A percentile compares a stretch with the other conserved stretches of the same genome.
These are phyloP conservation scores for Coleophoma crateriformis DNA, from an alignment of 2,329 filamentous ascomycete species.

Conservation along the genomic window DNA sequence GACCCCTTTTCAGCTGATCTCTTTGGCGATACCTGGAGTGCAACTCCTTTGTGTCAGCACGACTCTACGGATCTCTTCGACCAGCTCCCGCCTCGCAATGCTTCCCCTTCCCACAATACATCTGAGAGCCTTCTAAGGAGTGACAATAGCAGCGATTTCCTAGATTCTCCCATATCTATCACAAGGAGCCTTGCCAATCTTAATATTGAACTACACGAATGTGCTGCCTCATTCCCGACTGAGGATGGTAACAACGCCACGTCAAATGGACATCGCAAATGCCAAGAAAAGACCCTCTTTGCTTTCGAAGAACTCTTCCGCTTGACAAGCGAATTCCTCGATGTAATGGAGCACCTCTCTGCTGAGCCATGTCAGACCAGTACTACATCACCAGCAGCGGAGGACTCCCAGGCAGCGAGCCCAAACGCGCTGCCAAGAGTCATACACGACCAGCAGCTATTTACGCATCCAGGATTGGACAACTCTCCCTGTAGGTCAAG, in stretches of 20 bases:
- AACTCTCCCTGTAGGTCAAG: too few relatives aligned
- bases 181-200: constrained; percentile 1
- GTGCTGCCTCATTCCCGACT: not conserved
- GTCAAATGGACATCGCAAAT: not conserved
- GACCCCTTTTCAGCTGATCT: not conserved
- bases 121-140: not conserved
- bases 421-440: not conserved
- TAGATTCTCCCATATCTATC: not conserved
- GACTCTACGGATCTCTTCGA: not conserved
- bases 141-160: not conserved
- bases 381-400: too few relatives aligned
- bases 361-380: not conserved
- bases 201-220: constrained; percentile 2
- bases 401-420: not conserved
- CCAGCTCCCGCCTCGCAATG: too few relatives aligned
- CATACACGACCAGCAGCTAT: not conserved
- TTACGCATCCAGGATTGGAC: not conserved
- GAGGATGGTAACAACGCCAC: not conserved
- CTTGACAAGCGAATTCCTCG: constrained; percentile 3
- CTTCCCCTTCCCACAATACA: not conserved
- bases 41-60: not conserved
- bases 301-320: constrained; percentile 4
- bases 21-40: not conserved
- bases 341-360: not conserved
- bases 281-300: not conserved